Evolutionary conservation across 2,329 filamentous ascomycete species (phyloP), one percentile per base, ranked within the genome.

Genomic region (Aspergillus fijiensis): DNA sequence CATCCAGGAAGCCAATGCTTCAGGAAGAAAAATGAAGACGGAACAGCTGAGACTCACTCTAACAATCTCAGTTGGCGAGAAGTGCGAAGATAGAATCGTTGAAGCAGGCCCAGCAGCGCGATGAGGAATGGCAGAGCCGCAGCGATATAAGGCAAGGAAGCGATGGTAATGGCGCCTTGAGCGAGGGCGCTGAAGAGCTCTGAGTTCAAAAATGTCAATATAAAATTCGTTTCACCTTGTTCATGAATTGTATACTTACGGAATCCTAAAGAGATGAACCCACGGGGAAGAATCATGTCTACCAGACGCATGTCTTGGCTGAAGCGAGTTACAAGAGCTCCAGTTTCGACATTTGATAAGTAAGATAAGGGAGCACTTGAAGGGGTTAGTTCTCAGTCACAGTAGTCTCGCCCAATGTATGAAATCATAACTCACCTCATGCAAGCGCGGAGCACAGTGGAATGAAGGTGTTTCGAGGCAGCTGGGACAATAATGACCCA

Each of bases 261-360:
- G 14, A 35, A 35, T 12, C 33, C 33, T 6, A 16, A 5, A 2
- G 33, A 35, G 33, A 35, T 35, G 14, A 35, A 12, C 5, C 33
- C 33, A 35, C 14, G 33, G 39, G 76, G 76, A 7, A 81, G 67
- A 35, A 77, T 71, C 67, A 72, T 76, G 51, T 82, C 80, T 11
- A 81, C 76, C 23, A 81, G 67, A 55, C 73, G 69, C 14, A 81
- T 72, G 66, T 82, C 80, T 60, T 81, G 79, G 23, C 74, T 77
- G 66, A 82, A 82, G 16, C 63, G 54, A 4, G 60, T 62, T 12
- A 62, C 42, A 74, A 69, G 79, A 16, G 75, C 70, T 31, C 79
- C 79, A 10, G 77, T 76, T 58, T 81, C 78, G 0, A 76, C 77
- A 5, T 72, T 73, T 0, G 76, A 69, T 57, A 81, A 77, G 65